phyloP scores from a whole-genome alignment of 1,284 basidiomycete genomes.

The Ceratobasidium sp. region DNA sequence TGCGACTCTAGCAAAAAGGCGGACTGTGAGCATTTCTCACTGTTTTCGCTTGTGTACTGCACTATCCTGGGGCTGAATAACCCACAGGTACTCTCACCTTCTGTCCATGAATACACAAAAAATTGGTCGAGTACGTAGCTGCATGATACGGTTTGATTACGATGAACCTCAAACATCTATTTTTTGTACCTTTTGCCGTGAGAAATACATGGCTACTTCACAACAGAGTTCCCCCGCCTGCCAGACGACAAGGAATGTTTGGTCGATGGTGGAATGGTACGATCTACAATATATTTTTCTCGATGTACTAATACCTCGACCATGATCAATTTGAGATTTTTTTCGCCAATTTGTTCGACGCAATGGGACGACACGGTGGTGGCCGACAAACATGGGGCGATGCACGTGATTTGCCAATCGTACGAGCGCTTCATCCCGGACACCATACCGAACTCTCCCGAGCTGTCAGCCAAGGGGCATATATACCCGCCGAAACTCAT shows the following conservation, averaged over 20 bases:
- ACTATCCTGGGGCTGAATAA: too few species aligned
- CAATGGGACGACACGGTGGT: neutral
- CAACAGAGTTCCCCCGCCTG: neutral
- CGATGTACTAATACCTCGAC: too few species aligned
- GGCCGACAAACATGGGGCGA: neutral
- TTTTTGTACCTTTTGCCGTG: too few species aligned
- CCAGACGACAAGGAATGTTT: neutral
- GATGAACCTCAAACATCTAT: too few species aligned
- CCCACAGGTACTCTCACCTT: slow-evolving; percentile 46
- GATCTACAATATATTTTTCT: neutral
- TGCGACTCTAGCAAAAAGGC: slow-evolving; percentile 53
- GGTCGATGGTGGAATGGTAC: neutral
- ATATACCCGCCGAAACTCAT: neutral
- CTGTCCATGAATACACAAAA: slow-evolving; percentile 44
- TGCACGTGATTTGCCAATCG: slow-evolving; percentile 23
- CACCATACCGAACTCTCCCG: slow-evolving; percentile 17
- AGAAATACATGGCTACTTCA: too few species aligned
- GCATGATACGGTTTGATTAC: too few species aligned
- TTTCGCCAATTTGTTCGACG: neutral
- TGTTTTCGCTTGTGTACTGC: too few species aligned
- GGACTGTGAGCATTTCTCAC: neutral
- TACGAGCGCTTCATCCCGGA: slow-evolving; percentile 21
- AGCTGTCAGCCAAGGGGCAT: neutral
- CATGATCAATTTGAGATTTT: neutral
- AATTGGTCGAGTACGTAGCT: too few species aligned